phyloP scores from a whole-genome alignment of 352 stramenopile species.

The Pythium brachiatum region DNA sequence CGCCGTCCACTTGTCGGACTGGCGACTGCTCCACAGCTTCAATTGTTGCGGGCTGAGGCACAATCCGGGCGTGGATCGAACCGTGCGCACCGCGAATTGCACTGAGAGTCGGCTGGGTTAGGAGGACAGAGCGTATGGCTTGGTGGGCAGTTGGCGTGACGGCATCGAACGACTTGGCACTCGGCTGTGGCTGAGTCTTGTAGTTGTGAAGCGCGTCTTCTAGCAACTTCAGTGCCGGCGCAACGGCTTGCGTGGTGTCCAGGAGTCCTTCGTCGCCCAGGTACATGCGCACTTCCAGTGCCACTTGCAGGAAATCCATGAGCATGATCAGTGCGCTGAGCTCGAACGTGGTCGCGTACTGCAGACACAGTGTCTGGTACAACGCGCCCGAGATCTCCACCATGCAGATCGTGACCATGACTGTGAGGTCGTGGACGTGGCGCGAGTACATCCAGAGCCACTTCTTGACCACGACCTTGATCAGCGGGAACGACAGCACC shows the following conservation, averaged over 20 bases:
- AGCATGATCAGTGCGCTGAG: conserved; percentile 13
- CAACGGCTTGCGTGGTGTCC: background rate
- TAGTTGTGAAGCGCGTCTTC: background rate
- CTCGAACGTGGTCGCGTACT: conserved; percentile 4
- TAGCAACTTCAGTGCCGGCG: background rate
- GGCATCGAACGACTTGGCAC: background rate
- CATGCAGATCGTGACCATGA: conserved; percentile 20
- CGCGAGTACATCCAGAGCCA: conserved; percentile 7
- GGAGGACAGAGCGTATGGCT: background rate
- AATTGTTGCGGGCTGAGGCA: background rate
- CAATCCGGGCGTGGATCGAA: background rate
- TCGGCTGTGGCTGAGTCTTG: background rate
- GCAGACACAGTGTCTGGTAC: conserved; percentile 17
- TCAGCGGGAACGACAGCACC: conserved; percentile 4
- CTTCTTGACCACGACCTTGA: conserved; percentile 17
- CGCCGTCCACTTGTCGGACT: background rate
- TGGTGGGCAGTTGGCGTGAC: background rate
- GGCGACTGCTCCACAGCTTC: background rate
- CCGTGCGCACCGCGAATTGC: background rate
- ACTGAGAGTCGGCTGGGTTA: background rate
- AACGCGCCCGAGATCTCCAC: conserved; percentile 18
- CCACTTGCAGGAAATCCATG: conserved; percentile 7
- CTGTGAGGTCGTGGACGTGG: conserved; percentile 18
- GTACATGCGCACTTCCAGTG: conserved; percentile 9
- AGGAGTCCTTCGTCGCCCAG: conserved; percentile 9